Evolutionary conservation across 805 yeast genomes (phyloP).

Genomic region (Lipomyces yamanashiensis): DNA sequence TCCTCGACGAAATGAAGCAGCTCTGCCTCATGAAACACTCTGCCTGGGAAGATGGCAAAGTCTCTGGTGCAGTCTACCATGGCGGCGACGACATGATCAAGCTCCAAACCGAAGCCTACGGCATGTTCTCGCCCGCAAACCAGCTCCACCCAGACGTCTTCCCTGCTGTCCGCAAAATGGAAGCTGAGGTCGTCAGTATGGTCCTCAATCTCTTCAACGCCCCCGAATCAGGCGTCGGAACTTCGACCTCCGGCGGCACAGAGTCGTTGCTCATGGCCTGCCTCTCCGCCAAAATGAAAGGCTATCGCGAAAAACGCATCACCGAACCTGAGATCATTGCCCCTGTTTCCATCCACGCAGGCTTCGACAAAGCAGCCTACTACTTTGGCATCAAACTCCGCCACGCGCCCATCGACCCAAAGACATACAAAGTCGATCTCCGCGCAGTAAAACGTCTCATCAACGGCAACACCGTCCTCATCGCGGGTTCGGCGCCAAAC

Average conservation of each 20-base stretch:
- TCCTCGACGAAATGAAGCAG: conserved; percentile 58
- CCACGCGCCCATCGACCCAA: conserved; percentile 75
- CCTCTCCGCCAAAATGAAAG: conserved; percentile 83
- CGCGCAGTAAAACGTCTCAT: conserved; percentile 65
- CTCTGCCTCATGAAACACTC: conserved; percentile 58
- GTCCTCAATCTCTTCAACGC: conserved; percentile 73
- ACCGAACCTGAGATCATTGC: conserved; percentile 83
- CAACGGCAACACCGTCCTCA: conserved; percentile 76
- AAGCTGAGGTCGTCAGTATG: conserved; percentile 92
- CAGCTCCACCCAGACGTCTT: conserved; percentile 97
- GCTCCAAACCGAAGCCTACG: conserved; percentile 77
- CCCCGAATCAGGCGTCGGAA: conserved; percentile 74
- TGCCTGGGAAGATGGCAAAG: conserved; percentile 82
- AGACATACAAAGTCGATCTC: conserved; percentile 69
- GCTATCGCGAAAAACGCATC: conserved; percentile 56
- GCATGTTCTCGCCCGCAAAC: conserved; percentile 81
- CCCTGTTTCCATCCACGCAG: conserved; percentile 92
- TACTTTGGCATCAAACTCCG: conserved; percentile 86
- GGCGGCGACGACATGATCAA: conserved; percentile 81
- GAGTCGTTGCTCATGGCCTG: conserved; percentile 88
- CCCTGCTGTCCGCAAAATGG: conserved; percentile 97
- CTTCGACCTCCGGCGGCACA: conserved; percentile 93
- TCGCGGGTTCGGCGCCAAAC: conserved; percentile 95
- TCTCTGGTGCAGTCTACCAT: conserved; percentile 96
- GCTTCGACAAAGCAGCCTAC: conserved; percentile 87